Evolutionary conservation across 1,284 basidiomycete genomes (phyloP).

Genomic region (Rhodotorula sp.): DNA sequence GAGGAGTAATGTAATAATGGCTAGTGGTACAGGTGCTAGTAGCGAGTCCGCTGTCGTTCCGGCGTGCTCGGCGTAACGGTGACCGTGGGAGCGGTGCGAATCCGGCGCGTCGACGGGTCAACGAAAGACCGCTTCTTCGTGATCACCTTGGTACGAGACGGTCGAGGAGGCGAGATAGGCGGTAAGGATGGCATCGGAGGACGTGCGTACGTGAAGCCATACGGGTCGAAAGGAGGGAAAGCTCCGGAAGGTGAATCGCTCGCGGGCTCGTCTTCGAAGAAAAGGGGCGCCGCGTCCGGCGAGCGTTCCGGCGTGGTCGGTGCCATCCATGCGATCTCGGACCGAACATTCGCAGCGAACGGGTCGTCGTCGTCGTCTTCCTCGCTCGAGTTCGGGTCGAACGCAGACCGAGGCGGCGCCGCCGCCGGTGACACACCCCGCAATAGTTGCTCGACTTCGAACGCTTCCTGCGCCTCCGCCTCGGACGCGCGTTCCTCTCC

Average conservation of each 20-base stretch:
- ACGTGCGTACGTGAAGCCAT: neutral
- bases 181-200: neutral
- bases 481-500: neutral
- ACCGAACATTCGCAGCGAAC: neutral
- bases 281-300: neutral
- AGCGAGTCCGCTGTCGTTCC: neutral
- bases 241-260: neutral
- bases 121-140: constrained; percentile 18
- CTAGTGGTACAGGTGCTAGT: neutral
- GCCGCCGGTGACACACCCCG: neutral
- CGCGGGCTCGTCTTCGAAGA: no score
- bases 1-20: neutral
- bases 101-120: constrained; percentile 10
- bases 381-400: neutral
- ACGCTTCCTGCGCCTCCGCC: neutral
- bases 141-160: neutral
- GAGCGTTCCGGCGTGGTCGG: neutral
- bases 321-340: constrained; percentile 9
- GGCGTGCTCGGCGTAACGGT: constrained; percentile 17
- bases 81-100: constrained; percentile 9
- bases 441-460: neutral
- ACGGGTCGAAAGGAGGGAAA: constrained; percentile 17
- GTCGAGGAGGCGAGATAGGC: neutral
- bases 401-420: neutral
- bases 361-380: constrained; percentile 11